phyloP scores from a whole-genome alignment of 2,329 filamentous ascomycete species.

The Leptosphaerulina australis region DNA sequence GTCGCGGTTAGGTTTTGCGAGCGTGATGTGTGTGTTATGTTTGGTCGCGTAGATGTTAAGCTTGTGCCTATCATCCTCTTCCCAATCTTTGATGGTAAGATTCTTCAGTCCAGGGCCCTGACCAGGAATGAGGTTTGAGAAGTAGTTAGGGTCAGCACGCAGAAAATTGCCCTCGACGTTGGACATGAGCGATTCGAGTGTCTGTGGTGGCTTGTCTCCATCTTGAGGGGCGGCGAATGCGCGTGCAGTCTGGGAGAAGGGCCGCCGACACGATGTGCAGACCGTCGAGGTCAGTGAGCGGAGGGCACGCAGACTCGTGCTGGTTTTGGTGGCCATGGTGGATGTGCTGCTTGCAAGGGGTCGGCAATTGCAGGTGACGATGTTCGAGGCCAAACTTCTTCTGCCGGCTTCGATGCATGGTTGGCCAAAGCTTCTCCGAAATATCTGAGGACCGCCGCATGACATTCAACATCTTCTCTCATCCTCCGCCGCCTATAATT shows the following conservation, averaged over 20 bases:
- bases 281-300: conserved; percentile 42
- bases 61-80: conserved; percentile 70
- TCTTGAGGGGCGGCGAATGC: conserved; percentile 15
- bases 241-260: conserved; percentile 43
- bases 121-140: conserved; percentile 31
- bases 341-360: conserved; percentile 12
- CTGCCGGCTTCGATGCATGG: conserved; percentile 12
- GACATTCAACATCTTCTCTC: conserved; percentile 24
- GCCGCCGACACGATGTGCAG: conserved; percentile 49
- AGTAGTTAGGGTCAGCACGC: conserved; percentile 20
- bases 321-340: conserved; percentile 34
- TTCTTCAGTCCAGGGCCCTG: conserved; percentile 18
- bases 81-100: conserved; percentile 34
- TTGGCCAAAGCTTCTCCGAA: conserved; percentile 3
- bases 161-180: conserved; percentile 26
- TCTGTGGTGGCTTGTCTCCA: conserved; percentile 14
- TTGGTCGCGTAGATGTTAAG: conserved; percentile 85
- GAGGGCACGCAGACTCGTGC: conserved; percentile 35
- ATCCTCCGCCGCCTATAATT: conserved; percentile 29
- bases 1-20: conserved; percentile 80
- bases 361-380: conserved; percentile 24
- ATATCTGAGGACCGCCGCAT: conserved; percentile 22
- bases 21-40: conserved; percentile 94
- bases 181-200: conserved; percentile 23
- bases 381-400: conserved; percentile 11